phyloP scores from a whole-genome alignment of 1,284 basidiomycete genomes.

The Megacollybia platyphylla region DNA sequence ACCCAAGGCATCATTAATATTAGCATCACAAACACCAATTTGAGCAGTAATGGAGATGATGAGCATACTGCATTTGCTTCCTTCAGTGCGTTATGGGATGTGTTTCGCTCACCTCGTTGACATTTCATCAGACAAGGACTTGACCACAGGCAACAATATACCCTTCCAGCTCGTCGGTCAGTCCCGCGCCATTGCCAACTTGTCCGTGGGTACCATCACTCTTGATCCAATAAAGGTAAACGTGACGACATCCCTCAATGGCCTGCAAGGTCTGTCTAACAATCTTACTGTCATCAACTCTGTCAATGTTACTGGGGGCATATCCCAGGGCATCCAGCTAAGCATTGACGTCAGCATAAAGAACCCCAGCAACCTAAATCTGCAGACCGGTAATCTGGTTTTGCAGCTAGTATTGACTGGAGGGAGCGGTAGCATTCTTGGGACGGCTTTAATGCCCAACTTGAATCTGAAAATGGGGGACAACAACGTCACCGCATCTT shows the following conservation, averaged over 20 bases:
- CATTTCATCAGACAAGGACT: slow-evolving; percentile 27
- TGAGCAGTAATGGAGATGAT: slow-evolving; percentile 31
- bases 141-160: slow-evolving; percentile 31
- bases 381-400: background rate
- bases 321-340: slow-evolving; percentile 46
- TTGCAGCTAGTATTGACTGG: slow-evolving; percentile 44
- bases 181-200: slow-evolving; percentile 53
- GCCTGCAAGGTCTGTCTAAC: slow-evolving; percentile 46
- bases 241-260: slow-evolving; percentile 53
- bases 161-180: slow-evolving; percentile 53
- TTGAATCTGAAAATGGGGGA: slow-evolving; percentile 45
- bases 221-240: slow-evolving; percentile 69
- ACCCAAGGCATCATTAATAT: slow-evolving; percentile 62
- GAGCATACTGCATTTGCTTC: slow-evolving; percentile 39
- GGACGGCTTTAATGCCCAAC: slow-evolving; percentile 48
- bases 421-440: slow-evolving; percentile 23
- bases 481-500: slow-evolving; percentile 32
- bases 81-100: slow-evolving; percentile 34
- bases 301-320: slow-evolving; percentile 66
- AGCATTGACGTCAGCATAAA: slow-evolving; percentile 28
- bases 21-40: slow-evolving; percentile 40
- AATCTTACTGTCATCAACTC: slow-evolving; percentile 42
- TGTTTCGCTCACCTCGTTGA: slow-evolving; percentile 1
- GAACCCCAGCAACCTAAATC: slow-evolving; percentile 1
- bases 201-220: slow-evolving; percentile 56